A percentile compares a stretch with the other conserved stretches of the same genome.
These are phyloP conservation scores for Hibiscus trionum DNA, from an alignment of 345 rosid genomes.

Conservation along the genomic window DNA sequence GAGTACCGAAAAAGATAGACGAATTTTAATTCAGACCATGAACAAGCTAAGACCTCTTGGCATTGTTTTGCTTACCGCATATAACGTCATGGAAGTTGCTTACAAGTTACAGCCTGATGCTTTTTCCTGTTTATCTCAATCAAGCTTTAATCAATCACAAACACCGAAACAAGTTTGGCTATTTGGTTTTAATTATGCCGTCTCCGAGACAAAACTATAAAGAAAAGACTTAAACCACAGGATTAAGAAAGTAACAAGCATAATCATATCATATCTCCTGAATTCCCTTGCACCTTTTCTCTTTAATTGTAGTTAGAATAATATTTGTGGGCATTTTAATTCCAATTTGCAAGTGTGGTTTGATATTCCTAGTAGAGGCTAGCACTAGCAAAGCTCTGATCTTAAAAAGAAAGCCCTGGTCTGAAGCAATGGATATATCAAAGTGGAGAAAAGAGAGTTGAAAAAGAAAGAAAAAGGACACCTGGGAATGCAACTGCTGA, in stretches of 20 bases:
- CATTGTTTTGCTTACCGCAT: too few species aligned
- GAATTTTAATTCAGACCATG: too few species aligned
- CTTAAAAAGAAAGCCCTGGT: constrained; percentile 28
- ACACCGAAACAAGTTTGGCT: background rate
- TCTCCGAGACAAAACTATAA: background rate
- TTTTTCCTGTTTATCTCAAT: background rate
- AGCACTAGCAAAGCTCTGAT: background rate
- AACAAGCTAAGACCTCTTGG: too few species aligned
- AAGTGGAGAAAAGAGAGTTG: constrained; percentile 21
- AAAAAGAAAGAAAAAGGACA: constrained; percentile 14
- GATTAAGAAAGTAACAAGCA: constrained; percentile 8
- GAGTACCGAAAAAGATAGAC: too few species aligned
- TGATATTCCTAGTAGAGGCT: background rate
- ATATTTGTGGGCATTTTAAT: constrained; percentile 17
- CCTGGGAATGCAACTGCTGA: constrained; percentile 3
- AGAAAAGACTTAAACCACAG: background rate
- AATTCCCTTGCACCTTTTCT: constrained; percentile 8
- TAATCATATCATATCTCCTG: constrained; percentile 22
- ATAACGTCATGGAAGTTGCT: too few species aligned
- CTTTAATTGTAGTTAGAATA: constrained; percentile 7
- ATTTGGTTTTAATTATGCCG: background rate
- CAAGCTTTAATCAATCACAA: background rate
- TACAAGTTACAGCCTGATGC: too few species aligned
- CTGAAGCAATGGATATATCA: constrained; percentile 56
- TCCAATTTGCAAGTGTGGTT: background rate